phyloP scores from a whole-genome alignment of 768 basidiomycete genomes.

The Lactarius quietus region DNA sequence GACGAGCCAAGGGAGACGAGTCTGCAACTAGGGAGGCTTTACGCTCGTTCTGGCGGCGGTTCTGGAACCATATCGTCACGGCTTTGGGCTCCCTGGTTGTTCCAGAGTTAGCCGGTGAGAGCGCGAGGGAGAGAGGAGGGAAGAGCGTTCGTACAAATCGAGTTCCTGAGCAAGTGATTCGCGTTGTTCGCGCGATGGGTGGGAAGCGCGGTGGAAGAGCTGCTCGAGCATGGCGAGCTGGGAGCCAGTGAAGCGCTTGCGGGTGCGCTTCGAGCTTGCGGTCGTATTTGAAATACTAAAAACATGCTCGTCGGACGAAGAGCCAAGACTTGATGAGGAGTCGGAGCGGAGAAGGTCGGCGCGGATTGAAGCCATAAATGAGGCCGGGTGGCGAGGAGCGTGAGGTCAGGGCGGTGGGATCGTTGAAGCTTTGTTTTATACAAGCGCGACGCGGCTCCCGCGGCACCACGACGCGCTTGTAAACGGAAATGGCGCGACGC shows the following conservation, averaged over 20 bases:
- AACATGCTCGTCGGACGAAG: slow-evolving; percentile 19
- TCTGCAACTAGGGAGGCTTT: slow-evolving; percentile 13
- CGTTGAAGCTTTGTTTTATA: slow-evolving; percentile 14
- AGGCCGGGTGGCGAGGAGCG: slow-evolving; percentile 3
- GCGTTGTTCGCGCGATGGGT: slow-evolving; percentile 27
- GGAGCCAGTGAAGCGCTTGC: slow-evolving; percentile 26
- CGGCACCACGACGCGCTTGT: slow-evolving; percentile 16
- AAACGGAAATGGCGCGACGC: slow-evolving; percentile 16
- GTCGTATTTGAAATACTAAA: neutral
- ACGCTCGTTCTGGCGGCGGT: slow-evolving; percentile 33
- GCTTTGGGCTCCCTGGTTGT: slow-evolving; percentile 30
- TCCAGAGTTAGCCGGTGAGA: neutral
- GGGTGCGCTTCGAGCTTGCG: slow-evolving; percentile 18
- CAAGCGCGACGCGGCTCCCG: neutral
- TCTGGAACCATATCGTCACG: slow-evolving; percentile 38
- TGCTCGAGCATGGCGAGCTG: slow-evolving; percentile 26
- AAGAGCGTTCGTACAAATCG: slow-evolving; percentile 12
- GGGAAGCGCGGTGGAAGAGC: slow-evolving; percentile 23
- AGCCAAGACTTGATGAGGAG: slow-evolving; percentile 21
- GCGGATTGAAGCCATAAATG: slow-evolving; percentile 14
- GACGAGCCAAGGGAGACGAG: neutral
- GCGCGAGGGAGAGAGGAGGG: neutral
- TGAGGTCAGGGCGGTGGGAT: neutral
- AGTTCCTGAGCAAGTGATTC: slow-evolving; percentile 24
- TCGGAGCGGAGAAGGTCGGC: slow-evolving; percentile 19